Percentiles rank a stretch among this genome's conserved stretches.
Evolutionary conservation across 805 yeast genomes (phyloP).

Genomic region (Komagataella mondaviorum): DNA sequence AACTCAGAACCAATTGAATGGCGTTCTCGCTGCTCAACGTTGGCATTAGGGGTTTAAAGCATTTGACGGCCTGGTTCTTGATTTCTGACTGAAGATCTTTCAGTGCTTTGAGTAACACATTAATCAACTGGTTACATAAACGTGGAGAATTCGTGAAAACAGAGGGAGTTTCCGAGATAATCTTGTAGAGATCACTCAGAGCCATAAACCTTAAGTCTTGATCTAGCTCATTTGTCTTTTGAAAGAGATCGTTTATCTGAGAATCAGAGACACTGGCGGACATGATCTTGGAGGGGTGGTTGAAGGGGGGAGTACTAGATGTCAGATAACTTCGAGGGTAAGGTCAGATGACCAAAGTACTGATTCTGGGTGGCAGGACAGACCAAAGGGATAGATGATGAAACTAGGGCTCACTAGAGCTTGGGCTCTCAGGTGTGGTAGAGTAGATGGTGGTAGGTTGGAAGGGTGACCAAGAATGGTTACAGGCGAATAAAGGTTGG

Average conservation of each 20-base stretch:
- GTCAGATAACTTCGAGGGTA: background rate
- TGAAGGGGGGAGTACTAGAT: background rate
- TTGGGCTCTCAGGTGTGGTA: background rate
- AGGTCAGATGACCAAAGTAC: background rate
- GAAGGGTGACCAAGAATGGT: background rate
- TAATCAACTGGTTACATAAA: slow-evolving; percentile 1
- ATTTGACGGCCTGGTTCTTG: slow-evolving; percentile 58
- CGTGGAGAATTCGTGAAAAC: slow-evolving; percentile 5
- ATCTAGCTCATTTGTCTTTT: slow-evolving; percentile 48
- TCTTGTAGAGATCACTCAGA: slow-evolving; percentile 51
- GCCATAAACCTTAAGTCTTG: slow-evolving; percentile 84
- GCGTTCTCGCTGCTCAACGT: slow-evolving; percentile 19
- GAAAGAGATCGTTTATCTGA: background rate
- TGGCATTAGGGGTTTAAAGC: slow-evolving; percentile 20
- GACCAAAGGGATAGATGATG: background rate
- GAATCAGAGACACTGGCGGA: background rate
- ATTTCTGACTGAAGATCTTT: slow-evolving; percentile 60
- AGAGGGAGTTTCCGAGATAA: slow-evolving; percentile 12
- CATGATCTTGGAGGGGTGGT: background rate
- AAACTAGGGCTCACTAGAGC: background rate
- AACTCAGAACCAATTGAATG: slow-evolving; percentile 15
- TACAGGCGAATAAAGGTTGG: background rate
- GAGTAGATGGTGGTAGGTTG: background rate
- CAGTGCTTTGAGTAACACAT: slow-evolving; percentile 13
- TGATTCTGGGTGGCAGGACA: too few relatives aligned